Base-by-base conservation (phyloP, 2,329 filamentous ascomycete species). In the Colletotrichum eremochloae region DNA sequence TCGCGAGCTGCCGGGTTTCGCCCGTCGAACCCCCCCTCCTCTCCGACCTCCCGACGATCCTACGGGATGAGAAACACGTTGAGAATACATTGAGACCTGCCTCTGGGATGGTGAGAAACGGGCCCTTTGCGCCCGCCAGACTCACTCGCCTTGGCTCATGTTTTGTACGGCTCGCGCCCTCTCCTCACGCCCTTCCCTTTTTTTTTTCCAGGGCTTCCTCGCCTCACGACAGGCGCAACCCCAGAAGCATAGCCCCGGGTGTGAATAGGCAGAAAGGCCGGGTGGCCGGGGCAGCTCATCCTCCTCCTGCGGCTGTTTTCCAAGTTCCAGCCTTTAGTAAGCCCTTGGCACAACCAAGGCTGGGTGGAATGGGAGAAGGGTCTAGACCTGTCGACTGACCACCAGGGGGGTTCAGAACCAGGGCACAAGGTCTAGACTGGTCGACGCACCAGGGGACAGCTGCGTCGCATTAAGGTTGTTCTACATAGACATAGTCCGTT, bases 331-430 rank as follows among this genome's bases (percentile, higher is more conserved):
- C 24, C 57, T 29, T 14, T 12, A 11, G 24, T 24, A 24, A 24
- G 9, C 40, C 15, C 40, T 15, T 36, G 42, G 57, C 33, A 36
- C 24, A 24, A 24, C 24, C 24, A 24, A 24, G 24, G 24, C 24
- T 24, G 24, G 24, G 24, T 40, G 42, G 44, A 18, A 18, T 11
- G 29, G 31, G 5, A 12, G 33, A n/a, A 15, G 8, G 48, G 61
- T n/a, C 61, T 44, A 44, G 61, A 33, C 61, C 61, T 20, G 33
- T 42, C 46, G 36, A 63, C 14, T 38, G n/a, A 36, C n/a, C 18
- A 3, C 33, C 31, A 15, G 40, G 29, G 52, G 29, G 53, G 20
- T 12, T 20, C 29, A 46, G 40, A 46, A 18, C 29, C 33, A 4
- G 1, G 33, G 53, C 18, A 14, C 9, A 24, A 11, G 33, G 33